These are phyloP conservation scores for Penicillium sclerotigenum DNA, from an alignment of 2,329 filamentous ascomycete species.

Conservation along the genomic window DNA sequence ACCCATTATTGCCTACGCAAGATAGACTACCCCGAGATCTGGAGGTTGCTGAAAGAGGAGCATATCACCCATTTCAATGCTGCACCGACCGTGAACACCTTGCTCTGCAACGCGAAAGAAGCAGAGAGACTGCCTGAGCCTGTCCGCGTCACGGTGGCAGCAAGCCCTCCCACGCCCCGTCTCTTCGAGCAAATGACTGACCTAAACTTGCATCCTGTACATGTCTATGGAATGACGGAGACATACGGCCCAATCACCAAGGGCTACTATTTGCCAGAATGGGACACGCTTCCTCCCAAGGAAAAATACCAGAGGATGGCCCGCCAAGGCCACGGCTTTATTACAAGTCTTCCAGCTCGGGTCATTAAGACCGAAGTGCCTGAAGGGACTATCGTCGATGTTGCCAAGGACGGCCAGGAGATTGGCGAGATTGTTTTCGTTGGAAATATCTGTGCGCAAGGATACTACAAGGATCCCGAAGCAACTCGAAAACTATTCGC, in stretches of 20 bases:
- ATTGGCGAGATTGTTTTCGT: slow-evolving; percentile 82
- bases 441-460: slow-evolving; percentile 88
- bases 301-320: slow-evolving; percentile 91
- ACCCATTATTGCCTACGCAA: slow-evolving; percentile 93
- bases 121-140: slow-evolving; percentile 66
- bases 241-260: slow-evolving; percentile 96
- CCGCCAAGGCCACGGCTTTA: slow-evolving; percentile 85
- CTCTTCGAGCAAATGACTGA: slow-evolving; percentile 89
- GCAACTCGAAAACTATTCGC: slow-evolving; percentile 84
- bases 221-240: slow-evolving; percentile 84
- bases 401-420: slow-evolving; percentile 67
- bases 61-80: slow-evolving; percentile 92
- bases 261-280: slow-evolving; percentile 80
- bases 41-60: slow-evolving; percentile 81
- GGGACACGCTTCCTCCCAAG: slow-evolving; percentile 69
- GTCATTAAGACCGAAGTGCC: slow-evolving; percentile 77
- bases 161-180: slow-evolving; percentile 82
- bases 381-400: slow-evolving; percentile 64
- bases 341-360: slow-evolving; percentile 75
- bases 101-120: slow-evolving; percentile 76
- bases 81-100: slow-evolving; percentile 91
- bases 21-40: slow-evolving; percentile 91
- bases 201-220: slow-evolving; percentile 83
- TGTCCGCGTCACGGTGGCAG: slow-evolving; percentile 87
- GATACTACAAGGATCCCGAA: slow-evolving; percentile 85